Evolutionary conservation across 2,329 filamentous ascomycete genomes (phyloP), one percentile per base, ranked within the genome.

Genomic region (Sporothrix pseudoabietina): DNA sequence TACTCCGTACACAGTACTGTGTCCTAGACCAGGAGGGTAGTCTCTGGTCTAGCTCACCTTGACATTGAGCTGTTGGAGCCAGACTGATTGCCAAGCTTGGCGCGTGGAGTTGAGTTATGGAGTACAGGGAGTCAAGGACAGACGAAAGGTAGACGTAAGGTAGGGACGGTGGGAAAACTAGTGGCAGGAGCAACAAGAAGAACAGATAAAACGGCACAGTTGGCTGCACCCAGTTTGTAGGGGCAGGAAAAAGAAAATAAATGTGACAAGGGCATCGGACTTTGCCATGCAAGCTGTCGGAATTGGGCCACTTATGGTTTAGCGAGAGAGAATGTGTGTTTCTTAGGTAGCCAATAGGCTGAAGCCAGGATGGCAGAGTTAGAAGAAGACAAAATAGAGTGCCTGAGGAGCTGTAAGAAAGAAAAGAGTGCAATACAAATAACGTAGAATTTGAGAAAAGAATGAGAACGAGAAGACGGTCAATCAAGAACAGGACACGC

Each of bases 261-360:
- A 41, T 9, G n/a, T 22, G 65, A 55, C 73, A 72, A 49, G 69
- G 73, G 69, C 41, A 14, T 65, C 69, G 69, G 69, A 47, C 52
- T 54, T 69, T 39, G 44, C 44, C 4, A 59, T 74, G 73, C 69
- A 70, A 32, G 63, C 9, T 57, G 55, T 74, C 73, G 73, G 73
- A 32, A 65, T 72, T 74, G 12, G 44, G 54, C 72, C 55, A 35
- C 26, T 55, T 73, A 22, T 14, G 66, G 72, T 22, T 44, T 70
- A 71, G 66, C 71, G 22, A 66, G 35, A 55, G 32, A 54, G 49
- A n/a, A 16, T 39, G 44, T 69, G 65, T 69, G 44, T 22, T 68
- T 9, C 32, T 14, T 55, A 1, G 39, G 22, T 66, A 22, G 61
- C 61, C 61, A 66, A 47, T 66, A 26, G 26, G 39, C 16, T 10